Percentiles rank a stretch among this genome's conserved stretches.
These are phyloP conservation scores for Plenodomus lindquistii DNA, from an alignment of 2,329 filamentous ascomycete species.

Conservation along the genomic window DNA sequence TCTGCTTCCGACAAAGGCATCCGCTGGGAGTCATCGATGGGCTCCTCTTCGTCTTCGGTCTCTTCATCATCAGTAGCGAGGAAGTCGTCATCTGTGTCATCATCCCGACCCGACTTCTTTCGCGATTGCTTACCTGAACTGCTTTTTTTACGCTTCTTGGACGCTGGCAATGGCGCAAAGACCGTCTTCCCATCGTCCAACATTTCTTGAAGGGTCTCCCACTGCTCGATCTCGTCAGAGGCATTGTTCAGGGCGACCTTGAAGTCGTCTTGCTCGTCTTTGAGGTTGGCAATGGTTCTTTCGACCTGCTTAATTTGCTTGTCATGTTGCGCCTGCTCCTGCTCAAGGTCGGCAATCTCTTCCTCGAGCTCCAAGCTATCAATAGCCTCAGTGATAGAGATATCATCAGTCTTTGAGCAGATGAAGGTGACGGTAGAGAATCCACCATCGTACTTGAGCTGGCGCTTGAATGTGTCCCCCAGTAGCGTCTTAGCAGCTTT, in stretches of 20 bases:
- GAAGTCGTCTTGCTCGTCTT: constrained; percentile 43
- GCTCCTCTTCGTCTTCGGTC: constrained; percentile 26
- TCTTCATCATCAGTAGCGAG: constrained; percentile 22
- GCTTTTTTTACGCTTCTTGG: constrained; percentile 49
- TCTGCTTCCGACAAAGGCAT: constrained; percentile 47
- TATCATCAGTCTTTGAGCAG: constrained; percentile 67
- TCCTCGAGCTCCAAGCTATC: constrained; percentile 45
- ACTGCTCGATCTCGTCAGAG: constrained; percentile 51
- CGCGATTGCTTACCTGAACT: background rate
- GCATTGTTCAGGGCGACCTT: constrained; percentile 39
- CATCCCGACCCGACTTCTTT: constrained; percentile 1
- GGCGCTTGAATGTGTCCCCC: constrained; percentile 60
- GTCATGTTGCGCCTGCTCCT: constrained; percentile 22
- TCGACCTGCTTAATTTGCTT: constrained; percentile 20
- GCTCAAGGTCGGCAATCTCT: constrained; percentile 30
- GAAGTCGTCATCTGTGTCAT: constrained; percentile 18
- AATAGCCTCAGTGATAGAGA: constrained; percentile 53
- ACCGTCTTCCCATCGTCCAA: constrained; percentile 49
- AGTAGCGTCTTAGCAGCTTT: constrained; percentile 61
- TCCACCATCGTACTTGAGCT: constrained; percentile 62
- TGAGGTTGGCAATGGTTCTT: constrained; percentile 28
- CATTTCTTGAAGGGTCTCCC: constrained; percentile 48
- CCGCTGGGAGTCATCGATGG: constrained; percentile 18
- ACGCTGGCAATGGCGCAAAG: constrained; percentile 40
- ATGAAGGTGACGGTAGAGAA: constrained; percentile 63